Evolutionary conservation across 331 rosid genomes (phyloP), one percentile per base, ranked within the genome.

Genomic region (Acacia pycnantha): DNA sequence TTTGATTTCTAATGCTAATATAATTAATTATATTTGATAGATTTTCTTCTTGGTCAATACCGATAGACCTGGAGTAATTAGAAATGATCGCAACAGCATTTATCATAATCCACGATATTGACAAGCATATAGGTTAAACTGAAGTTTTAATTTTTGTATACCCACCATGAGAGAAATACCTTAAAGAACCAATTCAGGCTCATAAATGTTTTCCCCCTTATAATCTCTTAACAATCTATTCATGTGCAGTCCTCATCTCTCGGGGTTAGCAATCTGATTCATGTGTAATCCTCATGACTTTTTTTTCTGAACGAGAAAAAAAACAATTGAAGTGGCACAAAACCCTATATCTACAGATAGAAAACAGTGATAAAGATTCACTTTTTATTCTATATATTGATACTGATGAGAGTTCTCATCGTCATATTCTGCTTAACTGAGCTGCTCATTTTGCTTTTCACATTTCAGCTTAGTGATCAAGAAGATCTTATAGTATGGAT

Each of bases 401-500:
- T 83, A 73, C 75, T 80, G 47, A 73, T 37, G 82, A 48, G 46
- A 44, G 33, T 12, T 58, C 18, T 13, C 76, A 56, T 68, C 31
- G 26, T 81, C 86, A 19, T 54, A 77, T 81, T 76, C 22, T 80
- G 47, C 62, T 81, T 56, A 76, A 74, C 83, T 76, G 50, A 79
- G 74, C 29, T 81, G 75, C 79, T 33, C 58, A 77, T 67, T 46
- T 26, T 53, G 78, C 64, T 56, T 86, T 61, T 47, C 59, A 78
- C 77, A 79, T 78, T 72, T 80, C 85, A 93, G 98, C 92, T 95
- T 21, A 89, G 97, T 72, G 92, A 95, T 81, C 99, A 95, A 86
- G 99, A 95, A 90, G 99, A 95, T 87, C 97, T 95, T 79, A 84
- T 95, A 26, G 98, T 95, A 69, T 93, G 99, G 99, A 95, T 95